phyloP scores from a whole-genome alignment of 371 early-diverging fungal genomes.

The Mucor saturninus region DNA sequence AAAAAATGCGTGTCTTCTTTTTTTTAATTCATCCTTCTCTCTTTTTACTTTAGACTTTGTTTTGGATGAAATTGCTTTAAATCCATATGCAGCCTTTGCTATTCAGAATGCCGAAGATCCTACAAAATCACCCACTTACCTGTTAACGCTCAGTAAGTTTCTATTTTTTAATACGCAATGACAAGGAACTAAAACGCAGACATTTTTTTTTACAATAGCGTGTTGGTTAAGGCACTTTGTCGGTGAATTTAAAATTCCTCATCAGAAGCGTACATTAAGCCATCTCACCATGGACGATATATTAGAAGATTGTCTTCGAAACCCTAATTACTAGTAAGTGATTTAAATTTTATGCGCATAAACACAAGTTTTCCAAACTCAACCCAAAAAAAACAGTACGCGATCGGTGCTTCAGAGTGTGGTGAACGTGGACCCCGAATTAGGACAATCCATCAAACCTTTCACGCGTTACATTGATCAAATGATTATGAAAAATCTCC shows the following conservation, averaged over 20 bases:
- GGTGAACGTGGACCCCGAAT: slow-evolving; percentile 19
- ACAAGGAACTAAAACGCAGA: neutral
- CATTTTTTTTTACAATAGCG: slow-evolving; percentile 19
- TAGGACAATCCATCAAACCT: slow-evolving; percentile 32
- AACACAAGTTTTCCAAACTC: neutral
- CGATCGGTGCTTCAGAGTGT: slow-evolving; percentile 36
- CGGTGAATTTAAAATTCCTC: slow-evolving; percentile 14
- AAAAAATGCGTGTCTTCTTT: neutral
- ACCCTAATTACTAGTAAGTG: slow-evolving; percentile 46
- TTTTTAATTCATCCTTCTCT: neutral
- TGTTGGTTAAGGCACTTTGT: slow-evolving; percentile 50
- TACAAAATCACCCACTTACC: slow-evolving; percentile 38
- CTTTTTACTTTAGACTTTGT: slow-evolving; percentile 19
- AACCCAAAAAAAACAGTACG: slow-evolving; percentile 27
- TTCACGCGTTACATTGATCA: slow-evolving; percentile 42
- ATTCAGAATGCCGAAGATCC: slow-evolving; percentile 18
- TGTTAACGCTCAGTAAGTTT: slow-evolving; percentile 44
- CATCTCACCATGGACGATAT: slow-evolving; percentile 39
- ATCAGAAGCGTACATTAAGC: slow-evolving; percentile 21
- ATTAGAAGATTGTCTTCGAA: slow-evolving; percentile 39
- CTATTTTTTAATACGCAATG: neutral
- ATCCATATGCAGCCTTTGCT: slow-evolving; percentile 30
- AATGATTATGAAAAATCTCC: slow-evolving; percentile 23
- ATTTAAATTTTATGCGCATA: neutral
- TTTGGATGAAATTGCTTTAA: slow-evolving; percentile 26